phyloP scores from a whole-genome alignment of 2,329 filamentous ascomycete species.

The Venturia aucupariae region DNA sequence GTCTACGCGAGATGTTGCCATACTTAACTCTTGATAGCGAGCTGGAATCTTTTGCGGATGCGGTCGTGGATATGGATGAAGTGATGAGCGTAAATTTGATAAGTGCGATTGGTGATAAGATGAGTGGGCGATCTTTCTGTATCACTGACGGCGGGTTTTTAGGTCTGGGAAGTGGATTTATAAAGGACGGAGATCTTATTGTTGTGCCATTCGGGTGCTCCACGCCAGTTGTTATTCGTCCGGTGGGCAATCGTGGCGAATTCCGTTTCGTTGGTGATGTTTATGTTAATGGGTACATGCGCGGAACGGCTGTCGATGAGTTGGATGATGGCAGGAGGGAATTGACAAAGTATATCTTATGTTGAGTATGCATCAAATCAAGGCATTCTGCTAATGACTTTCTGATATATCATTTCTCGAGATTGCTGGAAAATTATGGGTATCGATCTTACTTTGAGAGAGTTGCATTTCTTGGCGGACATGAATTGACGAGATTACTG shows the following conservation, averaged over 20 bases:
- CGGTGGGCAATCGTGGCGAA: constrained; percentile 19
- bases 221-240: constrained; percentile 27
- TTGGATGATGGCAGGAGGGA: constrained; percentile 15
- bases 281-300: constrained; percentile 30
- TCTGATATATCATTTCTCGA: too few species aligned
- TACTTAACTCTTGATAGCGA: constrained; percentile 17
- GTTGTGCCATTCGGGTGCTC: constrained; percentile 29
- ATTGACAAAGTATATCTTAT: constrained; percentile 15
- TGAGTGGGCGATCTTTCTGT: constrained; percentile 22
- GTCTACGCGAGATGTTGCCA: constrained; percentile 17
- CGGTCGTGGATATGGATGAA: constrained; percentile 8
- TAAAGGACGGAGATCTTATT: constrained; percentile 24
- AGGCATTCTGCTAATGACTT: too few species aligned
- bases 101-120: constrained; percentile 18
- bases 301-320: constrained; percentile 24
- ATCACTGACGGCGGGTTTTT: constrained; percentile 20
- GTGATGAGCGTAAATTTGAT: constrained; percentile 17
- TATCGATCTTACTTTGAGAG: too few species aligned
- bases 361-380: too few species aligned
- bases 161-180: constrained; percentile 27
- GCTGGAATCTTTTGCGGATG: constrained; percentile 15
- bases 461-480: too few species aligned
- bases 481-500: too few species aligned
- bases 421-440: too few species aligned
- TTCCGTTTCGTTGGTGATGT: constrained; percentile 28